Base-by-base conservation (phyloP, 2,329 filamentous ascomycete species). In the Madurella mycetomatis region DNA sequence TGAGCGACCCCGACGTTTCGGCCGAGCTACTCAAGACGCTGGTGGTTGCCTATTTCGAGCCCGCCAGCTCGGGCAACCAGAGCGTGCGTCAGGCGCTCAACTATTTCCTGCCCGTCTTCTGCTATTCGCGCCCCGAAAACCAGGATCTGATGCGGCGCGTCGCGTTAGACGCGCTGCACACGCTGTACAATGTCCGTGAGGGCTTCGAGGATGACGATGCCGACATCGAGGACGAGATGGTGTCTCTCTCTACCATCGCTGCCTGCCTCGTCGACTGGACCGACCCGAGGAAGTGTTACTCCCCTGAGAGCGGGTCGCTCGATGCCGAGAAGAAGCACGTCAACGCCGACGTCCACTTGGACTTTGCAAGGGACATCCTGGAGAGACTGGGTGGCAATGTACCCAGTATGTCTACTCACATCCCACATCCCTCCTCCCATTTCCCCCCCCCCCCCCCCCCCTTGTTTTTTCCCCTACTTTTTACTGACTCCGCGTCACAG, bases 21-120 rank as follows among this genome's bases (percentile, higher is more conserved):
- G 77, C 84, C 16, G 86, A 90, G 62, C 79, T 97, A n/a, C 81
- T 97, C 49, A 90, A 88, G 71, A 87, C 87, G 1, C 82, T 96
- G 3, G 84, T 95, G 1, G 76, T 95, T 4, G 84, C 88, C 9
- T 97, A 95, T 73, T 97, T 97, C 70, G 87, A 95, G 65, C 91
- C 92, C 0, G 83, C 88, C 4, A 94, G 88, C 4, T 80, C 83
- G 1, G 78, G 81, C 30, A 96, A 96, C 66, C 87, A 92, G 61
- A 85, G 85, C 9, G 84, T 96, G 7, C 80, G 91, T 18, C 92
- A 97, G 70, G 87, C 89, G 0, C 77, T 97, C 51, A 90, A 89
- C 61, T 97, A 97, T 71, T 96, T 96, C 78, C 76, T 97, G 37
- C 92, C 92, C 0, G 92, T 96, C 0, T 97, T 95, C 74, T 94